Evolutionary conservation across 345 rosid species (phyloP).

Genomic region (Pistacia integerrima): DNA sequence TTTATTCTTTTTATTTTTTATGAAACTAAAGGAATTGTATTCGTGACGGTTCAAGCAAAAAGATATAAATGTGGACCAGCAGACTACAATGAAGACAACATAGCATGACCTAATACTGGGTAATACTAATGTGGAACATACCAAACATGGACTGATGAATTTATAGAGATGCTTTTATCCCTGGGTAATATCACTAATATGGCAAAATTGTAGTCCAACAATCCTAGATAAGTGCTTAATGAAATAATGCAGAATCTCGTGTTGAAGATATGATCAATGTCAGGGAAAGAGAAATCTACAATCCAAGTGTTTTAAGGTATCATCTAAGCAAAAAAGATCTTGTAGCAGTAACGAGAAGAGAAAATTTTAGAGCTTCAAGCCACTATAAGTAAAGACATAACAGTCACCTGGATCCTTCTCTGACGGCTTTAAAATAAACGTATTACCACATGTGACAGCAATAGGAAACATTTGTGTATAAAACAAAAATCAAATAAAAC

Average conservation of each 20-base stretch:
- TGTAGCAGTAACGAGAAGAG: not conserved
- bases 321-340: not conserved
- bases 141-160: not conserved
- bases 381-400: not conserved
- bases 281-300: not conserved
- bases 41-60: too few relatives aligned
- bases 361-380: not conserved
- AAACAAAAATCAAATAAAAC: not conserved
- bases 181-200: too few relatives aligned
- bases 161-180: not conserved
- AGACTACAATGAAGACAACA: not conserved
- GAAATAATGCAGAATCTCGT: not conserved
- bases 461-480: conserved; percentile 51
- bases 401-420: conserved; percentile 55
- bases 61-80: not conserved
- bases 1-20: too few relatives aligned
- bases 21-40: not conserved
- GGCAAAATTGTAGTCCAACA: not conserved
- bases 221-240: not conserved
- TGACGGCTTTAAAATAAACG: conserved; percentile 55
- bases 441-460: conserved; percentile 57
- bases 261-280: not conserved
- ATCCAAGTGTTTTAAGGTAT: not conserved
- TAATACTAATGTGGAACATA: not conserved
- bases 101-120: not conserved